Percentiles rank a stretch among this genome's conserved stretches.
phyloP scores from a whole-genome alignment of 75 land plant genomes.

The Pinus tabuliformis region DNA sequence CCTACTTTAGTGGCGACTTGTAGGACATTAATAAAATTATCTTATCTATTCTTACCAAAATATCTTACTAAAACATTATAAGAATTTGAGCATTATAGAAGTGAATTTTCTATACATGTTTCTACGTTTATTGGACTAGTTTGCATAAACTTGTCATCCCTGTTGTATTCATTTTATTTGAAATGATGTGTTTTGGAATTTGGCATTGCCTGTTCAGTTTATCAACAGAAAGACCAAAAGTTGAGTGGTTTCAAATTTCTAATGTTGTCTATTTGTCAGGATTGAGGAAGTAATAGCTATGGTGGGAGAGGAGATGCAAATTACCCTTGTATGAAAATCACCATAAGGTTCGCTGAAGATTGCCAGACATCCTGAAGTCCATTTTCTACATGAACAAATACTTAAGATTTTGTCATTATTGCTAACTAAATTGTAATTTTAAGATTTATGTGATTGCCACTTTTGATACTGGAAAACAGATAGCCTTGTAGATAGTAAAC shows the following conservation, averaged over 20 bases:
- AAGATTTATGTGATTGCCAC: neutral
- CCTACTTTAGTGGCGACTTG: too few relatives aligned
- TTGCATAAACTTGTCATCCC: too few relatives aligned
- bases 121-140: neutral
- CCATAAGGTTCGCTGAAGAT: neutral
- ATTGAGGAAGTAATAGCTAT: constrained; percentile 28
- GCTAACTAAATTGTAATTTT: neutral
- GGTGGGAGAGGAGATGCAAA: constrained; percentile 38
- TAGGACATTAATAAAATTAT: too few relatives aligned
- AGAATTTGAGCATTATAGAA: neutral
- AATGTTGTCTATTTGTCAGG: constrained; percentile 14
- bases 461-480: neutral
- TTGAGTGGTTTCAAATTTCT: neutral
- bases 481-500: neutral
- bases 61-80: too few relatives aligned
- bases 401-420: neutral
- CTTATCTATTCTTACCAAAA: neutral
- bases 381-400: neutral
- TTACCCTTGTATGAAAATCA: constrained; percentile 15
- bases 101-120: neutral
- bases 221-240: neutral
- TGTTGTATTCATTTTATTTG: neutral
- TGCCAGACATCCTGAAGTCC: neutral
- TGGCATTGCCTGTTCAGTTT: neutral
- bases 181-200: neutral